Percentiles rank a stretch among this genome's conserved stretches.
Evolutionary conservation across 805 yeast genomes (phyloP).

Genomic region (Yueomyces sp.): DNA sequence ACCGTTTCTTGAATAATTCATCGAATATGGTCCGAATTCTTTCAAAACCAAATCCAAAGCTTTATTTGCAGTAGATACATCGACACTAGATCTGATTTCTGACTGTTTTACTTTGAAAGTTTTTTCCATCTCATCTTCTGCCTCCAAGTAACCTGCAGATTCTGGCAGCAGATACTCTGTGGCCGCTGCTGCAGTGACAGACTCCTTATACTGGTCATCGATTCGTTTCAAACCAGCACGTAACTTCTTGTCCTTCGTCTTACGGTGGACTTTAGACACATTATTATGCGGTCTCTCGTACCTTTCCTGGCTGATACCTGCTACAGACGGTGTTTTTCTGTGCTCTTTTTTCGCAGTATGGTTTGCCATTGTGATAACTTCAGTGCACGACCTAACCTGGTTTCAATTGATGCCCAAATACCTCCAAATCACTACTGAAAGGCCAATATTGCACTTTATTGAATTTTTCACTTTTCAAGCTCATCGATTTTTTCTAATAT

Average conservation of each 20-base stretch:
- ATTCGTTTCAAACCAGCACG: constrained; percentile 52
- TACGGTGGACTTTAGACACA: not conserved
- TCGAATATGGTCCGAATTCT: constrained; percentile 75
- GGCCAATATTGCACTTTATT: no score
- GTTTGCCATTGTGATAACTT: not conserved
- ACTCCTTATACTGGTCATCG: constrained; percentile 63
- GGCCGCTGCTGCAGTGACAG: constrained; percentile 70
- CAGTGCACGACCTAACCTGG: no score
- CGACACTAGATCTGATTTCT: constrained; percentile 67
- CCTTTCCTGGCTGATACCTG: not conserved
- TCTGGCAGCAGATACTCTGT: constrained; percentile 81
- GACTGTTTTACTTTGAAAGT: constrained; percentile 76
- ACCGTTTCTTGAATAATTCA: constrained; percentile 81
- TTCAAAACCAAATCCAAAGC: constrained; percentile 57
- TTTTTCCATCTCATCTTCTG: constrained; percentile 86
- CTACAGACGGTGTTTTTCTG: not conserved
- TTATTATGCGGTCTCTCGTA: not conserved
- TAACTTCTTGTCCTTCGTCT: constrained; percentile 44
- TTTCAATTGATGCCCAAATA: no score
- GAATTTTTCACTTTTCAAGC: no score
- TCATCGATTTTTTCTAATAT: no score
- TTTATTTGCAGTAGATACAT: constrained; percentile 60
- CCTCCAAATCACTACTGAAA: no score
- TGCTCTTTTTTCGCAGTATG: not conserved
- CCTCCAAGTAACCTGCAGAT: constrained; percentile 75